Base-by-base conservation (phyloP, 306 rosid genomes). In the Sicyos edulis region DNA sequence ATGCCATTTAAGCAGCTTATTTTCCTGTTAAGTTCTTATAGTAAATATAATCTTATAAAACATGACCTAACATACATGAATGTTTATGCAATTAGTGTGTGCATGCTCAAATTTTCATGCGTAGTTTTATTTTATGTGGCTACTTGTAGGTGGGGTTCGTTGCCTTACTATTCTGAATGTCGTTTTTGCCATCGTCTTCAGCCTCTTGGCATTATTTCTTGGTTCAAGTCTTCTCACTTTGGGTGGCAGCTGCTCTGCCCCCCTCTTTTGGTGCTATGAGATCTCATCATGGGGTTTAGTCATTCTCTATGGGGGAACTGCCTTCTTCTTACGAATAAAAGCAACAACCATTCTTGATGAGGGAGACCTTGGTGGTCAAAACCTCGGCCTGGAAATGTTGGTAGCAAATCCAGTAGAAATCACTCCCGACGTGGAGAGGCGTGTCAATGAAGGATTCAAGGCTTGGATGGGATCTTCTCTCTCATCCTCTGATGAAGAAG, bases 391-490 rank as follows among this genome's bases (percentile, higher is more conserved):
- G 76, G 99, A 93, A 84, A 93, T 93, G 99, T 78, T 93, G 81
- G 99, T 87, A 81, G 80, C 95, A 2, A 86, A 75, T 78, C 88
- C 91, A 13, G 1, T 86, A 76, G 96, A 83, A 40, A 89, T 91
- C 77, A 85, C 97, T n/a, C 95, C 96, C 21, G 96, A 87, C 54
- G 86, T 93, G 79, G 96, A 93, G 80, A 86, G 95, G 74, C 86
- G 89, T 53, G 91, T 89, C 50, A 85, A 74, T 58, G 99, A 88
- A 85, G 97, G 97, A 72, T 93, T 93, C 68, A 93, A 86, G 77
- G 82, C 95, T 60, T 93, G 99, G 99, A 93, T 93, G 97, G 97
- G 97, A 10, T 80, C 97, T 10, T 91, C 99, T 69, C 89, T 91
- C 82, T 83, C 91, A 75, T 93, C 99, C 29, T 93, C 99, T 0